Evolutionary conservation across 2,329 filamentous ascomycete genomes (phyloP).

Genomic region (Aaosphaeria arxii): DNA sequence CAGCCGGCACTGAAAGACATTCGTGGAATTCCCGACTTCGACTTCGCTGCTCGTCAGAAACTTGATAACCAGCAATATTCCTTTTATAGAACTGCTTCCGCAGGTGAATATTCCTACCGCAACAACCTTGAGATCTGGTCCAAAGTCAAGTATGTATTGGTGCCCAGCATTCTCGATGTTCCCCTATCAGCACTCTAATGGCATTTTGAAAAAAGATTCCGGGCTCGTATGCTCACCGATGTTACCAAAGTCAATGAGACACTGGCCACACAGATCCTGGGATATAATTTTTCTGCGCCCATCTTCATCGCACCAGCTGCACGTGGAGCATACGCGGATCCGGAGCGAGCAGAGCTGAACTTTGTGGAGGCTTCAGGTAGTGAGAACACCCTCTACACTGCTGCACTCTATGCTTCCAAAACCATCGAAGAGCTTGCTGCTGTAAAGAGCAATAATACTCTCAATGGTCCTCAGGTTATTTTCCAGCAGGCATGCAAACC

Average conservation of each 20-base stretch:
- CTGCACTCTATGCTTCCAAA: constrained; percentile 35
- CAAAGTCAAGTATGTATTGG: not conserved
- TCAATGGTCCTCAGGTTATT: constrained; percentile 21
- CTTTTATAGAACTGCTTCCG: constrained; percentile 58
- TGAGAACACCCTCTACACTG: constrained; percentile 52
- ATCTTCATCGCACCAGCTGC: constrained; percentile 53
- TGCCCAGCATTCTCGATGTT: too few species aligned
- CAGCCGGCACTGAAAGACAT: constrained; percentile 46
- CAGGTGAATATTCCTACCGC: constrained; percentile 55
- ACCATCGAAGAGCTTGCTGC: constrained; percentile 31
- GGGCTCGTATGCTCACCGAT: constrained; percentile 51
- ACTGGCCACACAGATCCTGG: constrained; percentile 49
- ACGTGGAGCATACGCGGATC: constrained; percentile 41
- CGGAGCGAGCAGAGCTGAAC: constrained; percentile 46
- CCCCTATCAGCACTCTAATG: too few species aligned
- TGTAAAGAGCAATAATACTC: constrained; percentile 2
- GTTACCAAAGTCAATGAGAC: constrained; percentile 40
- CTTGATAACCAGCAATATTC: constrained; percentile 50
- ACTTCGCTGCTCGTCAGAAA: constrained; percentile 51
- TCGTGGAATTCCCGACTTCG: constrained; percentile 53
- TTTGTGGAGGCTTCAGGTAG: constrained; percentile 49
- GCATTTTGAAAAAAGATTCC: constrained; percentile 34
- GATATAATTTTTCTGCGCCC: constrained; percentile 53
- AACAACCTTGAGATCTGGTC: constrained; percentile 51
- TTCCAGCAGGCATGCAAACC: constrained; percentile 24